phyloP scores from a whole-genome alignment of 1,284 basidiomycete genomes.

The Ceratobasidium sp. region DNA sequence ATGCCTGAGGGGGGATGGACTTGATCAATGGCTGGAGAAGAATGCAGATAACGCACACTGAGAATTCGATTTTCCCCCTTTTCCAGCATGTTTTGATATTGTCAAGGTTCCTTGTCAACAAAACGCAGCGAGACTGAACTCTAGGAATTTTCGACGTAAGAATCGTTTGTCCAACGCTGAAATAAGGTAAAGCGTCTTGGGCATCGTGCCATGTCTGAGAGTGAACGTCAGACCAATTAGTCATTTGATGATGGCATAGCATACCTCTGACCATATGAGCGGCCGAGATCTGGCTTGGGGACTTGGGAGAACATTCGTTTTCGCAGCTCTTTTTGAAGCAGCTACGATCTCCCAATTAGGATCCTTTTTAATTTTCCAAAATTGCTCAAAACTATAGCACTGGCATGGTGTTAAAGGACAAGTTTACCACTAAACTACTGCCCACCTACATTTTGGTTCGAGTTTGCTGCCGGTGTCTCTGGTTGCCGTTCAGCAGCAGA shows the following conservation, averaged over 20 bases:
- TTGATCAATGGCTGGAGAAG: not conserved
- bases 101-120: constrained; percentile 15
- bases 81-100: constrained; percentile 9
- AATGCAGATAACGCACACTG: not conserved
- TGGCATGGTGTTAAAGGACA: no score
- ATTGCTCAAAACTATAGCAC: not conserved
- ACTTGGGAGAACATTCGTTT: not conserved
- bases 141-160: constrained; percentile 29
- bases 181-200: constrained; percentile 29
- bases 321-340: not conserved
- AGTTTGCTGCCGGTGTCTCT: not conserved
- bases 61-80: constrained; percentile 5
- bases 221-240: not conserved
- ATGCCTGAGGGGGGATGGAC: not conserved
- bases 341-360: constrained; percentile 17
- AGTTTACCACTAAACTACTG: no score
- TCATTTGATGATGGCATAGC: not conserved
- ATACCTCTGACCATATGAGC: constrained; percentile 28
- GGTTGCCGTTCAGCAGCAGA: no score
- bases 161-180: constrained; percentile 29
- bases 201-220: constrained; percentile 24
- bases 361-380: constrained; percentile 18
- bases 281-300: not conserved
- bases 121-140: constrained; percentile 7
- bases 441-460: not conserved